phyloP scores from a whole-genome alignment of 148 eudicot genomes.

The Suaeda aralocaspica region DNA sequence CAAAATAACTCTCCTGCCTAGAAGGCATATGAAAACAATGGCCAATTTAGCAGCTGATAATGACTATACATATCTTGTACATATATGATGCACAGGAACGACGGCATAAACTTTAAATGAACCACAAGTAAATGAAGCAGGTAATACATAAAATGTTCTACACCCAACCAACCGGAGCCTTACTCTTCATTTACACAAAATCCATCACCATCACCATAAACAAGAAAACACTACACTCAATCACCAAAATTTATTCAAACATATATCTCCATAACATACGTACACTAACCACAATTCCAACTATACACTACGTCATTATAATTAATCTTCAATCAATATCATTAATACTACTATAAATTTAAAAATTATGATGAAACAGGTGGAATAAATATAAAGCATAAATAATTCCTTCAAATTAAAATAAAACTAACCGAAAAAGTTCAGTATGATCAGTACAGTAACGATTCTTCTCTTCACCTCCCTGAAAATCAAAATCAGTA shows the following conservation, averaged over 20 bases:
- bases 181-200: too few species aligned
- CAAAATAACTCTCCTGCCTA: conserved; percentile 99
- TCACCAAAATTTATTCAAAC: not conserved
- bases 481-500: conserved; percentile 34
- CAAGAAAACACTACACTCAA: not conserved
- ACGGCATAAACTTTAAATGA: too few species aligned
- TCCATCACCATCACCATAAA: not conserved
- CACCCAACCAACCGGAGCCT: too few species aligned
- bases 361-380: not conserved
- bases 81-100: not conserved
- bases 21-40: conserved; percentile 16
- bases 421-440: conserved; percentile 54
- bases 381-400: not conserved
- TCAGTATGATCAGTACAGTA: conserved; percentile 92
- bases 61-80: not conserved
- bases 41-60: not conserved
- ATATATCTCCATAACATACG: not conserved
- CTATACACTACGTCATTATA: too few species aligned
- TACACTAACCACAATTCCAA: not conserved
- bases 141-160: not conserved
- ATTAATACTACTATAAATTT: not conserved
- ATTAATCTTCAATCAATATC: too few species aligned
- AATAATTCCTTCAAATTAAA: not conserved
- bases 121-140: conserved; percentile 3
- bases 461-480: conserved; percentile 81